Evolutionary conservation across 768 basidiomycete genomes (phyloP).

Genomic region (Lactarius tabidus): DNA sequence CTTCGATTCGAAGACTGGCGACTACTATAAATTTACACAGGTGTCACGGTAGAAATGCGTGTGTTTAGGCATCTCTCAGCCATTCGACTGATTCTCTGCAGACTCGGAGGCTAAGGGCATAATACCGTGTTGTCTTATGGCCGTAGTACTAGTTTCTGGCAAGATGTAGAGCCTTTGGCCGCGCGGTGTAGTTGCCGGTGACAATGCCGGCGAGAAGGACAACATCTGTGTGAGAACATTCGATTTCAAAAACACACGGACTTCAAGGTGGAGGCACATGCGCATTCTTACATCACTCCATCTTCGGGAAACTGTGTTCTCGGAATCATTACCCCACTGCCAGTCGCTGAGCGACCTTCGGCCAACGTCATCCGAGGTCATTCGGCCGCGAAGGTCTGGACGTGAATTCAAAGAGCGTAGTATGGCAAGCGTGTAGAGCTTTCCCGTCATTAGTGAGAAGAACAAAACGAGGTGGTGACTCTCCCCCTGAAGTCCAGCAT

Average conservation of each 20-base stretch:
- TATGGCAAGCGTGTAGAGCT: slow-evolving; percentile 38
- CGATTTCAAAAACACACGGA: slow-evolving; percentile 1
- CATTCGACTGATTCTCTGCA: neutral
- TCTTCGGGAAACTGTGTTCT: slow-evolving; percentile 1
- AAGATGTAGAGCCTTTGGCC: neutral
- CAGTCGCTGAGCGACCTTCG: slow-evolving; percentile 40
- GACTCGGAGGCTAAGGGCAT: neutral
- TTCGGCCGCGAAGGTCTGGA: slow-evolving; percentile 29
- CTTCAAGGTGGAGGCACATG: neutral
- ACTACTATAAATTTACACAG: neutral
- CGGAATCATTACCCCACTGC: slow-evolving; percentile 33
- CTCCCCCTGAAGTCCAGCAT: slow-evolving; percentile 1
- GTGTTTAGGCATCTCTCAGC: neutral
- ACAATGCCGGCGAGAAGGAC: neutral
- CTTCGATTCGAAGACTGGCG: neutral
- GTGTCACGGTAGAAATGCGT: neutral
- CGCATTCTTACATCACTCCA: slow-evolving; percentile 17
- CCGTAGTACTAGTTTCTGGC: slow-evolving; percentile 3
- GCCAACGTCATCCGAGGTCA: slow-evolving; percentile 41
- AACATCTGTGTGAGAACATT: slow-evolving; percentile 5
- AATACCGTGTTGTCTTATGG: neutral
- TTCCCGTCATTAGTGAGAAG: slow-evolving; percentile 48
- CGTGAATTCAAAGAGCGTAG: slow-evolving; percentile 34
- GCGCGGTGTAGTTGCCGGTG: neutral
- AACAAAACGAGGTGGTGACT: slow-evolving; percentile 39